Evolutionary conservation across 345 rosid species (phyloP).

Genomic region (Eucalyptus tenuipes): DNA sequence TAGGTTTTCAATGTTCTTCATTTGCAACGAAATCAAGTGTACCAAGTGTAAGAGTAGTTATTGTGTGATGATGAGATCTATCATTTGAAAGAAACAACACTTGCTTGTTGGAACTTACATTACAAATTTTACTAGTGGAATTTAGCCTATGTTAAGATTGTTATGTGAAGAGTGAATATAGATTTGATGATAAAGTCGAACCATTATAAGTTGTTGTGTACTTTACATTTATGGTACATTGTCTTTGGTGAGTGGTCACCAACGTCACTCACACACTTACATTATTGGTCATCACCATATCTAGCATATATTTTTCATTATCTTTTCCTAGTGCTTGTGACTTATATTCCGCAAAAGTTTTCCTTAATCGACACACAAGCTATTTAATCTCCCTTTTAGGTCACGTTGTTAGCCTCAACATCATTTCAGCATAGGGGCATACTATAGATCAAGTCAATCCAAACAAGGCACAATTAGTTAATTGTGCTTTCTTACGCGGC

Average conservation of each 20-base stretch:
- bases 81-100: no score
- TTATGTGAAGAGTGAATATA: background rate
- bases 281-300: background rate
- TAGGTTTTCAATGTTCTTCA: background rate
- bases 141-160: background rate
- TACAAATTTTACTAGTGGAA: background rate
- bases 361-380: background rate
- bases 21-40: background rate
- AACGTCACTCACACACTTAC: background rate
- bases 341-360: background rate
- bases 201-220: background rate
- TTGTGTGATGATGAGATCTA: no score
- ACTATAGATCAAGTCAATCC: background rate
- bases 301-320: background rate
- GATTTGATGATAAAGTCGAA: background rate
- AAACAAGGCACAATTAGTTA: background rate
- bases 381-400: background rate
- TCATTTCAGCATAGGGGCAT: background rate
- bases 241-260: background rate
- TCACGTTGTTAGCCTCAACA: background rate
- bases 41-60: background rate
- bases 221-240: background rate
- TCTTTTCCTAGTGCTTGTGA: background rate
- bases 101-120: no score
- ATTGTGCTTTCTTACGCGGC: background rate